Base-by-base conservation (phyloP, 2,329 filamentous ascomycete species). In the Mycosphaerella sp. region DNA sequence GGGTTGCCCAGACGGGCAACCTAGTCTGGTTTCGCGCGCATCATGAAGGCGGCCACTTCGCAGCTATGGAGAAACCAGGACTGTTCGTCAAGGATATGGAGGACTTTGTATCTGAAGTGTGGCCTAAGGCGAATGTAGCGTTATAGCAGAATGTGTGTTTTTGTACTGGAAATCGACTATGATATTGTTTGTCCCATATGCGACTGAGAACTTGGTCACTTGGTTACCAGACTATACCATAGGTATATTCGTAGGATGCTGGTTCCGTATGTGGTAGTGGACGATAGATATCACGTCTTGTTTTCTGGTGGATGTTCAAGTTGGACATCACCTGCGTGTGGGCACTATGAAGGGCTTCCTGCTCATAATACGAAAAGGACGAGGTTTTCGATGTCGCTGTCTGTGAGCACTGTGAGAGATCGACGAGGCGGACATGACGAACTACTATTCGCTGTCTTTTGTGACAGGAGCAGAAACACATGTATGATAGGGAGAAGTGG, bases 21-120 rank as follows among this genome's bases (percentile, higher is more conserved):
- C 52, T 76, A 35, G 69, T 72, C 1, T 69, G 60, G 42, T 71
- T 68, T 39, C 59, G 56, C 17, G 55, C 60, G 16, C 73, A 75
- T 58, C 66, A 70, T 27, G 53, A 60, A 10, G 68, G 69, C 12
- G 70, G 69, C 0, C 70, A 71, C 59, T 72, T 72, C 52, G 66
- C 41, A 32, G 69, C 68, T 4, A 61, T 63, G 62, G 65, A 68
- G 59, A 61, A 59, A 44, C 65, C 63, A 43, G 53, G 58, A 18
- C 28, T 58, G 18, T 60, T 67, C 35, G 59, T 62, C 25, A 55
- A 60, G 35, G 66, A 67, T 54, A 59, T 67, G 43, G 64, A 67
- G 52, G 62, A 62, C 28, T 67, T 67, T 44, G 59, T 67, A 6
- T 50, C 45, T 7, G 58, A 62, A 40, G 62, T 62, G 18, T 64